phyloP scores from a whole-genome alignment of 768 basidiomycete genomes.

The Boletus coccyginus region DNA sequence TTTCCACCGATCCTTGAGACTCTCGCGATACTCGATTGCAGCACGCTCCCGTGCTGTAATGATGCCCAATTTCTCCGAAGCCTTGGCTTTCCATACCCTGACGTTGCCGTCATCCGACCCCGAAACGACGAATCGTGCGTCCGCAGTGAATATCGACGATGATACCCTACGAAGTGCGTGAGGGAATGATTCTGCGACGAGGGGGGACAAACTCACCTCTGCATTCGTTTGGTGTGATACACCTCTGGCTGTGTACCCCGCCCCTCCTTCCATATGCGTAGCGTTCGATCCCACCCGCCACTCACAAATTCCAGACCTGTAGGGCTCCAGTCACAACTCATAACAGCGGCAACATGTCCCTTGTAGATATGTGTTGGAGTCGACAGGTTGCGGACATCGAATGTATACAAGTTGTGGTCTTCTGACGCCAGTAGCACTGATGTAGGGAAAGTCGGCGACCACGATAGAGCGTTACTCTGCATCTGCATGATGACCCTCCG shows the following conservation, averaged over 20 bases:
- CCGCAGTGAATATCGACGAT: conserved; percentile 83
- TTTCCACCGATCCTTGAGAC: conserved; percentile 86
- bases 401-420: conserved; percentile 98
- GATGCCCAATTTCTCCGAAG: conserved; percentile 88
- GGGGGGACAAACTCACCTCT: conserved; percentile 53
- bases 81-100: conserved; percentile 92
- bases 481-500: conserved; percentile 91
- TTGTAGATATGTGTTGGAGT: conserved; percentile 93
- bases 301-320: conserved; percentile 95
- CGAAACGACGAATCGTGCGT: conserved; percentile 85
- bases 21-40: conserved; percentile 88
- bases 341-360: conserved; percentile 94
- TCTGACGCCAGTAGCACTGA: conserved; percentile 92
- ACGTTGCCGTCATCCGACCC: conserved; percentile 97
- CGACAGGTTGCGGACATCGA: conserved; percentile 84
- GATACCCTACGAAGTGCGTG: conserved; percentile 58
- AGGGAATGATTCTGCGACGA: background rate
- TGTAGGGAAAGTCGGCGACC: conserved; percentile 97
- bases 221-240: conserved; percentile 99
- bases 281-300: conserved; percentile 94
- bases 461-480: conserved; percentile 85
- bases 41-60: conserved; percentile 88
- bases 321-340: conserved; percentile 96
- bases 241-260: conserved; percentile 80
- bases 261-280: conserved; percentile 90